Evolutionary conservation across 164 flowering plant genomes (phyloP), one percentile per base, ranked within the genome.

Genomic region (Sedum album): DNA sequence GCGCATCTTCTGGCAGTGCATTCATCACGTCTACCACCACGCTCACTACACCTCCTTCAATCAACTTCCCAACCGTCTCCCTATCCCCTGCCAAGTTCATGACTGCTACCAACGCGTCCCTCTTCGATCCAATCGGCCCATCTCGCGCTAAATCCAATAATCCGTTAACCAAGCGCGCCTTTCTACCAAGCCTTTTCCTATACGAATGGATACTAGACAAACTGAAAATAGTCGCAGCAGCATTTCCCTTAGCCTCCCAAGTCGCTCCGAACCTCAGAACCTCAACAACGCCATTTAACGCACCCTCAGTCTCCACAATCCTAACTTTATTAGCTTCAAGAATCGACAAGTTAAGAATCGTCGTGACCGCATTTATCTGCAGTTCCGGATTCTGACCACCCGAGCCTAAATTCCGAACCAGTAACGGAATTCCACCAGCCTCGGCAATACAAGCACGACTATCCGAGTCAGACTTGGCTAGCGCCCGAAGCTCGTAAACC

Each of bases 221-320:
- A 76, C 92, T 89, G 67, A 83, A 88, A 11, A 92, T 53, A 1
- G 94, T 78, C 0, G 96, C 94, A 0, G 97, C 97, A 1, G 97
- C 96, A 64, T 92, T 89, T 18, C 83, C 96, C 72, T 81, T 89
- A 1, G 91, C 92, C 72, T 92, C 97, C 94, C 93, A 88, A 66
- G 92, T 82, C 63, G 82, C 82, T 20, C 94, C 97, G 0, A 81
- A 75, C 5, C 82, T 69, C 3, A 92, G 66, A 20, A 89, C 92
- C 74, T 81, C 86, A 46, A 83, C 63, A 5, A 91, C 75, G 69
- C 88, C 93, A 75, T 81, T 81, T 1, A 92, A n/a, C 0, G 74
- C 86, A 1, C 89, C 93, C 42, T 79, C 79, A 0, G 78, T 73
- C 42, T 88, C 94, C 88, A 87, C 82, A 13, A 92, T 88, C 75